These are phyloP conservation scores for Hygrophorus pudorinus DNA, from an alignment of 768 basidiomycete genomes.

Conservation along the genomic window DNA sequence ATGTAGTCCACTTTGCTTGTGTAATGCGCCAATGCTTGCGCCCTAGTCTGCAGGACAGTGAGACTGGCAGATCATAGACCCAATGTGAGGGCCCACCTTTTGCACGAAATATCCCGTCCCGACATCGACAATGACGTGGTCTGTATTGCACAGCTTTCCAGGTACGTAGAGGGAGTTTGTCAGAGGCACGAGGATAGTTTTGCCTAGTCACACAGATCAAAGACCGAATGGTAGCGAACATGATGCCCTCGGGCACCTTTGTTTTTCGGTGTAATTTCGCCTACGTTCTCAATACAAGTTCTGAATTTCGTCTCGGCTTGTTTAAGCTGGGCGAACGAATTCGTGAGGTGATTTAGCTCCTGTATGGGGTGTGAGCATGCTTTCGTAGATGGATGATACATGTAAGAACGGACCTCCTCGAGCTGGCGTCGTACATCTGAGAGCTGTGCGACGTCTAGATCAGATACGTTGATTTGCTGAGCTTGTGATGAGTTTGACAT, in stretches of 20 bases:
- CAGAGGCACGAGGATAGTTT: slow-evolving; percentile 83
- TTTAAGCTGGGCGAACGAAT: slow-evolving; percentile 87
- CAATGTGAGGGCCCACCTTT: slow-evolving; percentile 54
- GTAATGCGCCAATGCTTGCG: slow-evolving; percentile 78
- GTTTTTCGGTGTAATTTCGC: slow-evolving; percentile 64
- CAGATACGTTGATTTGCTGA: slow-evolving; percentile 69
- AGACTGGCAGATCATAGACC: neutral
- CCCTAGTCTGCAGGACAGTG: slow-evolving; percentile 50
- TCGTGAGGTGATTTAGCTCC: slow-evolving; percentile 90
- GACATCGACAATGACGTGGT: slow-evolving; percentile 88
- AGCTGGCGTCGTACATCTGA: slow-evolving; percentile 85
- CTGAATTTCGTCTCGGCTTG: slow-evolving; percentile 91
- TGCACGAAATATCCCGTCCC: slow-evolving; percentile 96
- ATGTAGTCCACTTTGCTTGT: slow-evolving; percentile 73
- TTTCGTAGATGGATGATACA: too few species aligned
- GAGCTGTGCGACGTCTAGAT: slow-evolving; percentile 81
- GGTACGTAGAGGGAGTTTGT: slow-evolving; percentile 95
- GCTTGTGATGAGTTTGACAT: slow-evolving; percentile 27
- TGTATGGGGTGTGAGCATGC: slow-evolving; percentile 28
- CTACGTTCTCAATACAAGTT: slow-evolving; percentile 72
- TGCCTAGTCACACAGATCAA: slow-evolving; percentile 37
- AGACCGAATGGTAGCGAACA: neutral
- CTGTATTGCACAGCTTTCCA: slow-evolving; percentile 72
- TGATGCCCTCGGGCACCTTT: slow-evolving; percentile 29
- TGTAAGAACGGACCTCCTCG: slow-evolving; percentile 71